Evolutionary conservation across 148 eudicot genomes (phyloP).

Genomic region (Polygonum maritimum): DNA sequence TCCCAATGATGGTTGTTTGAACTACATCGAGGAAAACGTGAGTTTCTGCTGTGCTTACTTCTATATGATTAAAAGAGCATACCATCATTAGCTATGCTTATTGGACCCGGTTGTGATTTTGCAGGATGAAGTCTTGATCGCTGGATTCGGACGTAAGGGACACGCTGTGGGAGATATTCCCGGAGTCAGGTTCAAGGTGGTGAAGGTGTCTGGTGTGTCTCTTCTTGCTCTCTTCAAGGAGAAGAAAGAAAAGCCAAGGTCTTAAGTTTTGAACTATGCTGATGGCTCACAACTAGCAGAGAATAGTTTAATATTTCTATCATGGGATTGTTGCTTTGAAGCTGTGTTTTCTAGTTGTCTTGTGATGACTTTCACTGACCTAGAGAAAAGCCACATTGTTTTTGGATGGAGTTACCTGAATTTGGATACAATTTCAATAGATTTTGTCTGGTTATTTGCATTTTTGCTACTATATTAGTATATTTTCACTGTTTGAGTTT

Average conservation of each 20-base stretch:
- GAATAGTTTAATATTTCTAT: neutral
- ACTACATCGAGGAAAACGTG: conserved; percentile 88
- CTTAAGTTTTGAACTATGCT: conserved; percentile 29
- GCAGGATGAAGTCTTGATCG: conserved; percentile 87
- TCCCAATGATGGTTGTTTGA: conserved; percentile 94
- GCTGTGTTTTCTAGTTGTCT: neutral
- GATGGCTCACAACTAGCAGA: neutral
- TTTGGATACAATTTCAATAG: neutral
- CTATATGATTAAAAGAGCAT: no score
- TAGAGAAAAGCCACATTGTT: neutral
- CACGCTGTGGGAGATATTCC: conserved; percentile 99
- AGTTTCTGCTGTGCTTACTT: conserved; percentile 14
- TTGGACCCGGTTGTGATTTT: neutral
- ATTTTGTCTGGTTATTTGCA: neutral
- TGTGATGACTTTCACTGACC: neutral
- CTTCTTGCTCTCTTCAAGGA: conserved; percentile 85
- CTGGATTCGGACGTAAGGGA: conserved; percentile 93
- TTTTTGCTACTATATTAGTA: neutral
- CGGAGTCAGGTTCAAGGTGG: conserved; percentile 94
- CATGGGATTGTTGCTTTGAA: neutral
- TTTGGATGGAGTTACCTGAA: neutral
- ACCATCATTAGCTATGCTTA: no score
- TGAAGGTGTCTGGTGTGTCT: conserved; percentile 93
- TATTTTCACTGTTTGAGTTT: neutral
- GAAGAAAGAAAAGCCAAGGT: conserved; percentile 94